Percentiles rank a stretch among this genome's conserved stretches.
Conservation (phyloP, 805 yeast species). For the Starmerella bombicola region DNA sequence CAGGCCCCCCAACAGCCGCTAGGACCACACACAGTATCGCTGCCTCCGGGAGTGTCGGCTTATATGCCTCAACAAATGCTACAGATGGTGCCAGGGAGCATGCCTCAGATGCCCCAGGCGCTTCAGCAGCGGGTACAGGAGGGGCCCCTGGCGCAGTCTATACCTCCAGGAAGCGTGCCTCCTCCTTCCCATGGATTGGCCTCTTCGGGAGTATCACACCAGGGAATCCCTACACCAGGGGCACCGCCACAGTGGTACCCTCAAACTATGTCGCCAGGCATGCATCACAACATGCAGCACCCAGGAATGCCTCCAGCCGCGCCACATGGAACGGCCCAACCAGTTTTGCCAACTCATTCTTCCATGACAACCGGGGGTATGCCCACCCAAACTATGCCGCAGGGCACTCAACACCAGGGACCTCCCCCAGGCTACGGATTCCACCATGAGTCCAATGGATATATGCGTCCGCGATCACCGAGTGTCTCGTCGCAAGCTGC, state of each 20-base stretch:
- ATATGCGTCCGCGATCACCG: slow-evolving; percentile 1
- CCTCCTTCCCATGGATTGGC: no score
- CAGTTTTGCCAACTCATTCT: background rate
- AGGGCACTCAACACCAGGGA: background rate
- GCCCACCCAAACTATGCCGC: slow-evolving; percentile 4
- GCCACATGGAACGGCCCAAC: no score
- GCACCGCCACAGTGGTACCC: no score
- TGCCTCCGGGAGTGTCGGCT: slow-evolving; percentile 1
- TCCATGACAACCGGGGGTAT: background rate
- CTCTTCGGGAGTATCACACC: no score
- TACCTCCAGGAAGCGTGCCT: background rate
- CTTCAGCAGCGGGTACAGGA: slow-evolving; percentile 2
- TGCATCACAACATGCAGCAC: no score
- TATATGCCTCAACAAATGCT: slow-evolving; percentile 3
- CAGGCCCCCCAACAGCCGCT: slow-evolving; percentile 3
- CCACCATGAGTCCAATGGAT: background rate
- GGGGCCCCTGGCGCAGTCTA: background rate
- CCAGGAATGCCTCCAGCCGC: background rate
- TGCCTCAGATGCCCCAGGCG: background rate
- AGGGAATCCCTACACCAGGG: no score
- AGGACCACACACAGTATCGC: background rate
- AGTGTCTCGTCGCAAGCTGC: background rate
- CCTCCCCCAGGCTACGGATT: background rate
- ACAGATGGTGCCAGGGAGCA: slow-evolving; percentile 2
- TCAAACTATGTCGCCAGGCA: no score